Evolutionary conservation across 768 basidiomycete genomes (phyloP).

Genomic region (Termitomyces sp.): DNA sequence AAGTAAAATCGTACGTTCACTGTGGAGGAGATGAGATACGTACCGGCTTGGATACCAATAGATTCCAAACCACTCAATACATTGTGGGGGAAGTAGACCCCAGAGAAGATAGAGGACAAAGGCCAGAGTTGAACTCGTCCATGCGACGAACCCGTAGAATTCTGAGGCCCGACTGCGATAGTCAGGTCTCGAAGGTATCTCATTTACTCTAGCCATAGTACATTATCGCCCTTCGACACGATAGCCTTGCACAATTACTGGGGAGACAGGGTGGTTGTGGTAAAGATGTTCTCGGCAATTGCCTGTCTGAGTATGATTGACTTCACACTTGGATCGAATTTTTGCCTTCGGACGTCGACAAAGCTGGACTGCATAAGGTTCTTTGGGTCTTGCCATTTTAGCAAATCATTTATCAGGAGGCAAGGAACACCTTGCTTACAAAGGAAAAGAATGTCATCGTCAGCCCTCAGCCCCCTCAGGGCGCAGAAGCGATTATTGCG

Average conservation of each 20-base stretch:
- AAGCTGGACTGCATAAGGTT: not conserved
- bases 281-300: not conserved
- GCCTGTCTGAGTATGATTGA: not conserved
- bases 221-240: not conserved
- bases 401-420: not conserved
- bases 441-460: not conserved
- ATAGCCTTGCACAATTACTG: not conserved
- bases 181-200: not conserved
- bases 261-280: not conserved
- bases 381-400: not conserved
- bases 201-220: not conserved
- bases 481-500: conserved; percentile 54
- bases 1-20: not conserved
- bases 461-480: conserved; percentile 20
- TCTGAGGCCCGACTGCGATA: conserved; percentile 65
- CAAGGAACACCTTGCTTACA: not conserved
- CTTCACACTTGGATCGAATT: not conserved
- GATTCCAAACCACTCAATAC: conserved; percentile 60
- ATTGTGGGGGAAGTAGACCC: conserved; percentile 74
- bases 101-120: conserved; percentile 73
- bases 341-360: not conserved
- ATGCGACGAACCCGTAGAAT: conserved; percentile 89
- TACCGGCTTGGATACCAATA: conserved; percentile 88
- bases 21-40: conserved; percentile 9
- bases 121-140: conserved; percentile 68